Percentiles rank a stretch among this genome's conserved stretches.
phyloP scores from a whole-genome alignment of 2,329 filamentous ascomycete genomes.

The Penicillium expansum region DNA sequence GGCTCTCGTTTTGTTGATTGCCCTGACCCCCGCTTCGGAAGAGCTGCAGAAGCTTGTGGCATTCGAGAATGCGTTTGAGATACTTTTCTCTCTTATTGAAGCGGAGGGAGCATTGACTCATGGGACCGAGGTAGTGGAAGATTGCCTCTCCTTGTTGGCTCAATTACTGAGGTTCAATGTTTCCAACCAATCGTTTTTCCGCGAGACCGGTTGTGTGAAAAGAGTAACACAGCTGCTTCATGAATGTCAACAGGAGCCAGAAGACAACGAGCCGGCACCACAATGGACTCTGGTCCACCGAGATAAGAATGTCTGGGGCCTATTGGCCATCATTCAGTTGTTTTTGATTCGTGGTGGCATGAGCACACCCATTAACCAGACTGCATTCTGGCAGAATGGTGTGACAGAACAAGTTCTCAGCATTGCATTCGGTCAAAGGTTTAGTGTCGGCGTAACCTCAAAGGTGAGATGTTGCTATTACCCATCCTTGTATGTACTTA shows the following conservation, averaged over 20 bases:
- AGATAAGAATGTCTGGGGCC: constrained; percentile 88
- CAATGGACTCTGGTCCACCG: constrained; percentile 73
- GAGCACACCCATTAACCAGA: constrained; percentile 79
- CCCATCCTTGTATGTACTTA: neutral
- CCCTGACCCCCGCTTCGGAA: constrained; percentile 78
- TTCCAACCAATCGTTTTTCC: constrained; percentile 90
- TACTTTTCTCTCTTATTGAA: constrained; percentile 77
- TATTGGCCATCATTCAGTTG: constrained; percentile 79
- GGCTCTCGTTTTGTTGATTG: constrained; percentile 79
- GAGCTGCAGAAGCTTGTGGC: constrained; percentile 95
- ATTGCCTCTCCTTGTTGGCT: constrained; percentile 84
- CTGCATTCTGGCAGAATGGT: constrained; percentile 78
- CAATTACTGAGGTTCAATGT: constrained; percentile 84
- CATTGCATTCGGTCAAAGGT: constrained; percentile 72
- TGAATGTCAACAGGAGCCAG: constrained; percentile 54
- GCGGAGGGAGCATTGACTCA: constrained; percentile 77
- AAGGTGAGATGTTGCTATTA: constrained; percentile 57
- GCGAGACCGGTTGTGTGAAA: constrained; percentile 80
- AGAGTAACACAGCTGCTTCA: constrained; percentile 68
- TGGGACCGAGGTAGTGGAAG: constrained; percentile 84
- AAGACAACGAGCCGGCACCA: constrained; percentile 56
- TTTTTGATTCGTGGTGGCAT: constrained; percentile 80
- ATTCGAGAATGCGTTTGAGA: constrained; percentile 90
- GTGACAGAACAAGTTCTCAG: constrained; percentile 76
- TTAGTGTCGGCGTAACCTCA: constrained; percentile 74